Percentiles rank a stretch among this genome's conserved stretches.
phyloP scores from a whole-genome alignment of 1,139 yeast species.

The Taphrina confusa region DNA sequence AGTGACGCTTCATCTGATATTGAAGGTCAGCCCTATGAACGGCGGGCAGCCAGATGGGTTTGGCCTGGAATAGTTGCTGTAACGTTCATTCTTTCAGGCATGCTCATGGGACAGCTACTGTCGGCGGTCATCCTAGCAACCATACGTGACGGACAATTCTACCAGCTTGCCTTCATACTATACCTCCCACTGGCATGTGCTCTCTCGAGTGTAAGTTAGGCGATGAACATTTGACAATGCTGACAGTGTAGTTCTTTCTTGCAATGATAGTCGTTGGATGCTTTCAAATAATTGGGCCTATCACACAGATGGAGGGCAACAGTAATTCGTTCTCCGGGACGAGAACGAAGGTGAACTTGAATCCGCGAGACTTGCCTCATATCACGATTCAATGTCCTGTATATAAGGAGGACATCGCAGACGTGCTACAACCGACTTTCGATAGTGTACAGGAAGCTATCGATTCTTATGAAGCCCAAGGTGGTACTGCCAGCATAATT shows the following conservation, averaged over 20 bases:
- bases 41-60: conserved; percentile 4
- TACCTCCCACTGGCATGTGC: conserved; percentile 36
- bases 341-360: conserved; percentile 13
- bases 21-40: not conserved
- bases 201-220: conserved; percentile 37
- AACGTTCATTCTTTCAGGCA: conserved; percentile 9
- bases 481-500: conserved; percentile 37
- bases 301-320: conserved; percentile 37
- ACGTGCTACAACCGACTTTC: conserved; percentile 37
- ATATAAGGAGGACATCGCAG: conserved; percentile 37
- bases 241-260: conserved; percentile 30
- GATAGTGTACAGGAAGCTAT: conserved; percentile 35
- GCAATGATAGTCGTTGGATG: conserved; percentile 36
- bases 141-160: conserved; percentile 27
- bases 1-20: conserved; percentile 1
- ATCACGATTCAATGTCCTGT: conserved; percentile 39
- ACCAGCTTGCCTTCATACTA: conserved; percentile 32
- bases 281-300: conserved; percentile 38
- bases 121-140: conserved; percentile 6
- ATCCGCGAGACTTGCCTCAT: conserved; percentile 34
- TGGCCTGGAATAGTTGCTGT: conserved; percentile 14
- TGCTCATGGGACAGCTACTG: conserved; percentile 16
- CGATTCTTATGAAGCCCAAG: conserved; percentile 36
- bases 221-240: too few species aligned
- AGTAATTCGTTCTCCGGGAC: conserved; percentile 36